Evolutionary conservation across 805 yeast species (phyloP), one percentile per base, ranked within the genome.

Genomic region (Cyberlindnera mycetangii): DNA sequence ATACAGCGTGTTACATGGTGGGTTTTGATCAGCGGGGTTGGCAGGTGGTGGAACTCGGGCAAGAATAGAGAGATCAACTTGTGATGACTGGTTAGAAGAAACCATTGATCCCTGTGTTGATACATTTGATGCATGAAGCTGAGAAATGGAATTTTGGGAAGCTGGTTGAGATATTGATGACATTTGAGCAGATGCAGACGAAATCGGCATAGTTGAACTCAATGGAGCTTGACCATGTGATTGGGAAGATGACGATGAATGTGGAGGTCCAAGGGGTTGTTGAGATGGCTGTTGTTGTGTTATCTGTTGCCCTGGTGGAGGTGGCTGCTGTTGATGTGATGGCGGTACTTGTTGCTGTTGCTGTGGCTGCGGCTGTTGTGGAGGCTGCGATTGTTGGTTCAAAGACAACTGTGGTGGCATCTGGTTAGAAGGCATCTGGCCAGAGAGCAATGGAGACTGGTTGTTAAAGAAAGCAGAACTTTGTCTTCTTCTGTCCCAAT

Each of bases 21-120:
- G 98, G 61, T 93, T 93, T 67, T 93, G 99, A 66, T 93, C 99
- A 2, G 99, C 98, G 7, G 99, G 99, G 59, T 92, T 92, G 1
- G 96, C 96, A 7, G 95, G 95, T 5, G 92, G 89, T 12, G 93
- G 95, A 24, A 86, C 89, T 52, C 89, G 69, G 0, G 92, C 89
- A 38, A 86, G 66, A 37, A 85, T 68, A 0, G 89, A 82, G 50
- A 85, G 70, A 60, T 85, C 93, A 68, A 76, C 70, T 44, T 70
- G 74, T 7, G 74, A 66, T 0, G 62, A 47, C 16, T 46, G 51
- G 27, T 24, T 39, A 10, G 54, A 41, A 10, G 47, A 30, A 4
- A 8, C 39, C 42, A 39, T 28, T 4, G 44, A 37, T 4, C 34
- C 35, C 20, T 40, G 42, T 2, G 24, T 22, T 3, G 40, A 42